Evolutionary conservation across 2,329 filamentous ascomycete genomes (phyloP).

Genomic region (Aureobasidium leucospermi): DNA sequence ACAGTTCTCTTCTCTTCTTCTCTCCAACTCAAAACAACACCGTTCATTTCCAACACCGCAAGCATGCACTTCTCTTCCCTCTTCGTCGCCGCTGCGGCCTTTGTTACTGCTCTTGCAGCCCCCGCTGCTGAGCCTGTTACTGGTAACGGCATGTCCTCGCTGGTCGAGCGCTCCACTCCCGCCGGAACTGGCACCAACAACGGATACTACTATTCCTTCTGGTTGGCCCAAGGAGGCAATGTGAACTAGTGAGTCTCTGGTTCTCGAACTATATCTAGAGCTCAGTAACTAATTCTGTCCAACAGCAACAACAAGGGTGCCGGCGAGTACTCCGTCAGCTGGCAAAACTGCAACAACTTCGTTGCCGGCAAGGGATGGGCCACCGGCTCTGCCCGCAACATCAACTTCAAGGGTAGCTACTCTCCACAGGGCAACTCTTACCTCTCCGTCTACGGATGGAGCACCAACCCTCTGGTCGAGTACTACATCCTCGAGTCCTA

Average conservation of each 20-base stretch:
- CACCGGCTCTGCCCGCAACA: constrained; percentile 42
- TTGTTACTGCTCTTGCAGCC: constrained; percentile 33
- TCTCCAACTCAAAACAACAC: not conserved
- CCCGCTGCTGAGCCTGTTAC: constrained; percentile 28
- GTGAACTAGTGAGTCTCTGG: constrained; percentile 36
- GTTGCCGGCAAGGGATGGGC: constrained; percentile 55
- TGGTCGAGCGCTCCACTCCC: constrained; percentile 26
- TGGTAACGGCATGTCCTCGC: constrained; percentile 21
- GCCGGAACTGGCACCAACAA: constrained; percentile 47
- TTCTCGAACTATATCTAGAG: too few relatives aligned
- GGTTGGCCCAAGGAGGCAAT: constrained; percentile 45
- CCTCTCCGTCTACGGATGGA: constrained; percentile 54
- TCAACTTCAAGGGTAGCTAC: constrained; percentile 45
- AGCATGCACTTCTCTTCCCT: constrained; percentile 5
- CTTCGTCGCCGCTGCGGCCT: constrained; percentile 32
- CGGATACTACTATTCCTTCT: constrained; percentile 56
- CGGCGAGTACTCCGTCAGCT: constrained; percentile 42
- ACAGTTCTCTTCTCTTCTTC: not conserved
- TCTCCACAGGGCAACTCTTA: constrained; percentile 45
- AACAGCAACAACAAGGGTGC: constrained; percentile 41
- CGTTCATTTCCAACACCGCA: not conserved
- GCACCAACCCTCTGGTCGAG: constrained; percentile 45
- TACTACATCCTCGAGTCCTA: constrained; percentile 53
- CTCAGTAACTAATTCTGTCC: too few relatives aligned
- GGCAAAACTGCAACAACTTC: constrained; percentile 44